These are phyloP conservation scores for Flaveria brownii DNA, from an alignment of 129 eudicot genomes.

Conservation along the genomic window DNA sequence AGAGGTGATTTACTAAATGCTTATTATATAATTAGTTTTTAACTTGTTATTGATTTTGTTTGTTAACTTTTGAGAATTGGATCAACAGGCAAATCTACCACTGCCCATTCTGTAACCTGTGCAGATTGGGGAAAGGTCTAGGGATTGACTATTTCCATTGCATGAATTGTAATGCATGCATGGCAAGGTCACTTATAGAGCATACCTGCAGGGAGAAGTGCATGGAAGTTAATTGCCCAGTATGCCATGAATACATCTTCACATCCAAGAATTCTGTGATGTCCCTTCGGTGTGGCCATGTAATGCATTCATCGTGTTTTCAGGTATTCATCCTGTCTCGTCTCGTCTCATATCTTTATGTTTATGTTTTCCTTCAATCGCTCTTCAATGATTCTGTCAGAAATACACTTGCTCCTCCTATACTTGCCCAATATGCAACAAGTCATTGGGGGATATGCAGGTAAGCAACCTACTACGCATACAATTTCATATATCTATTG, in stretches of 20 bases:
- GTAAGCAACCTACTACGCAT: too few relatives aligned
- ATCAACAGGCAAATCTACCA: slow-evolving; percentile 84
- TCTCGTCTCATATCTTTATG: not conserved
- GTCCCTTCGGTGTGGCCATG: slow-evolving; percentile 87
- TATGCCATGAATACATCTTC: slow-evolving; percentile 84
- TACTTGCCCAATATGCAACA: slow-evolving; percentile 95
- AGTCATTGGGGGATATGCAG: slow-evolving; percentile 97
- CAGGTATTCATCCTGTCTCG: slow-evolving; percentile 40
- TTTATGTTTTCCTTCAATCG: not conserved
- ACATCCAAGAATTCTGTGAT: slow-evolving; percentile 80
- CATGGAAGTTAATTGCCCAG: slow-evolving; percentile 84
- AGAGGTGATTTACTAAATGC: slow-evolving; percentile 51
- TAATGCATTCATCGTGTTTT: slow-evolving; percentile 96
- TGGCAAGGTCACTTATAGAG: slow-evolving; percentile 56
- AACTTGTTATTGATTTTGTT: slow-evolving; percentile 16
- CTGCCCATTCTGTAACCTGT: slow-evolving; percentile 93
- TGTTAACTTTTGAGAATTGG: not conserved
- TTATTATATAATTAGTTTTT: slow-evolving; percentile 2
- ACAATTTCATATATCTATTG: too few relatives aligned
- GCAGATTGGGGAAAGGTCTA: slow-evolving; percentile 91
- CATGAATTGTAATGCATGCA: slow-evolving; percentile 97
- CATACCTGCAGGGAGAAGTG: slow-evolving; percentile 90
- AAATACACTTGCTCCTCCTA: slow-evolving; percentile 70
- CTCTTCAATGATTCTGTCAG: slow-evolving; percentile 40
- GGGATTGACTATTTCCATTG: slow-evolving; percentile 91